These are phyloP conservation scores for Bocquillonia castaneifolia DNA, from an alignment of 441 rosid genomes.

Conservation along the genomic window DNA sequence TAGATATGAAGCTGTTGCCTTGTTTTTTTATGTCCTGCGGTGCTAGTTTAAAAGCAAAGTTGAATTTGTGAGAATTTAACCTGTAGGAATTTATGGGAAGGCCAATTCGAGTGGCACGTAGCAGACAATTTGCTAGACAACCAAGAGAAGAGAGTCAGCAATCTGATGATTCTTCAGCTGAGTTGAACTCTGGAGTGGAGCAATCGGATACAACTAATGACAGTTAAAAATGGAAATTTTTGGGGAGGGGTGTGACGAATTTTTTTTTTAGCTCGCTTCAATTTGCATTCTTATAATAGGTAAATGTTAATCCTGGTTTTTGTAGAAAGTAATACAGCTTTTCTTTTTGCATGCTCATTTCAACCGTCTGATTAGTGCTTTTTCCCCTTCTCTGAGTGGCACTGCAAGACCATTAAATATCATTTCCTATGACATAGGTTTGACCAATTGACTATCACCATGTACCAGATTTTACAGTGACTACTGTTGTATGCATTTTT, in stretches of 20 bases:
- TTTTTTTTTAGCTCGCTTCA: conserved; percentile 10
- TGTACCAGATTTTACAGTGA: neutral
- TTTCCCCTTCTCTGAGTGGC: neutral
- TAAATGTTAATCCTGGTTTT: conserved; percentile 20
- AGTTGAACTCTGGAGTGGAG: conserved; percentile 29
- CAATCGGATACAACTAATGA: conserved; percentile 16
- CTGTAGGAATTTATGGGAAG: conserved; percentile 67
- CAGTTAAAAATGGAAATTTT: conserved; percentile 15
- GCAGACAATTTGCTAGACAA: conserved; percentile 66
- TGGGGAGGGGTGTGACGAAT: conserved; percentile 4
- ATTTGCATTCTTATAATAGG: conserved; percentile 14
- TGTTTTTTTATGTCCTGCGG: neutral
- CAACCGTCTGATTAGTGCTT: neutral
- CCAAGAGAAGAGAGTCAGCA: conserved; percentile 38
- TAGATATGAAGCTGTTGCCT: neutral
- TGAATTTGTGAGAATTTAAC: conserved; percentile 13
- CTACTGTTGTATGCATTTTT: neutral
- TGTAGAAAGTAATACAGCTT: neutral
- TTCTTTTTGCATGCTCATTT: conserved; percentile 4
- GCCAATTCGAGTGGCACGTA: conserved; percentile 56
- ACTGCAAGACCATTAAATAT: neutral
- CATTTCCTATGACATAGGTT: neutral
- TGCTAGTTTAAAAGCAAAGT: neutral
- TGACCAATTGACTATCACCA: neutral
- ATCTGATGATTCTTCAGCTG: conserved; percentile 37